Base-by-base conservation (phyloP, 805 yeast genomes). In the Lachancea lanzarotensis region DNA sequence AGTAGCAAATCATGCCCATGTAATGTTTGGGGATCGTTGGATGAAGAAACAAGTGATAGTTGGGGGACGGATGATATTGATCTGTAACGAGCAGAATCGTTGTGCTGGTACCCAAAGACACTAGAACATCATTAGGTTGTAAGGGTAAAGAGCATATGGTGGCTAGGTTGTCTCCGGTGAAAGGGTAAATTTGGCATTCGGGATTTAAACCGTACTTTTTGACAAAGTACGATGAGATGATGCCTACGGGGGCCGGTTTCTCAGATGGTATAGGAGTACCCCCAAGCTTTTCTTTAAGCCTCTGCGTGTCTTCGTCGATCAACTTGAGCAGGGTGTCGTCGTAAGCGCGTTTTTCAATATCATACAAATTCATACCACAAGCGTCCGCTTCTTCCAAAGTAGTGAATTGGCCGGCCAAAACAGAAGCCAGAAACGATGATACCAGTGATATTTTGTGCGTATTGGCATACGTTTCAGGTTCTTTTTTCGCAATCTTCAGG, bases 1-100 rank as follows among this genome's bases (percentile, higher is more conserved):
- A 84, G 63, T 89, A 89, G 62, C 97, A 89, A 44, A 90, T 78
- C 97, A 89, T 89, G 18, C 95, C 95, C 96, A 89, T 90, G 61
- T 79, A 89, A 31, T 82, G 79, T 31, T 72, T 73, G 0, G 77
- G 75, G 49, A 84, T 75, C 0, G 95, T 83, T 8, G 97, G 96
- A 60, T 90, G 96, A 50, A 78, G 78, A 68, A 89, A 89, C 52
- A 88, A 64, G 59, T 89, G 96, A 60, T 88, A 89, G 53, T 82
- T 84, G 5, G 87, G 78, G 1, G 90, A 82, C 1, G 96, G 89
- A 16, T 72, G 72, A 59, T 81, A 89, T 45, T 78, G 74, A 47
- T 86, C 82, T 5, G 96, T 89, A 35, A 89, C 81, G 39, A 89
- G 66, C 30, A 90, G 71, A 2, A 87, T 86, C 0, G 97, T 89